Base-by-base conservation (phyloP, 78 protist genomes). In the Dictyostelium discoideum region DNA sequence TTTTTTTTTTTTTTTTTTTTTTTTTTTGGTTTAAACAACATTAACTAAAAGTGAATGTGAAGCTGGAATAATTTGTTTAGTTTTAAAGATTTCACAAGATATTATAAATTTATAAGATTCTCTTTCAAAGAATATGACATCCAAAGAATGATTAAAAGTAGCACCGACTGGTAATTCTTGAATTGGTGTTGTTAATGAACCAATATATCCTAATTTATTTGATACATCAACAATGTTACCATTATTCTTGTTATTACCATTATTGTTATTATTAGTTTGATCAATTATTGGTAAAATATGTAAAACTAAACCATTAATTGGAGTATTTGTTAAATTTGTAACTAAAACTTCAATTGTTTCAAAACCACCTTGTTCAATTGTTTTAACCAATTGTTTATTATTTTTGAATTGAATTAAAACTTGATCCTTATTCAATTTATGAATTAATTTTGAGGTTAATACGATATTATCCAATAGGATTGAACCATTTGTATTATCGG, bases 151-250 rank as follows among this genome's bases (percentile, higher is more conserved):
- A 24, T 90, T 74, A 39, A 46, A 82, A 1, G 95, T 48, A 11
- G 85, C 57, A 39, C 60, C 50, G 3, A 84, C 29, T 82, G 10
- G 63, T 13, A 90, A 69, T 87, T 90, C 95, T 72, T 42, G 48
- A n/a, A 90, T 90, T 46, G 95, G 95, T 14, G 85, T 72, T 5
- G 95, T 90, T 11, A 90, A 46, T 65, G 95, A 90, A n/a, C 95
- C 95, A 32, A 90, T 72, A 82, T 82, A 90, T 18, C 95, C 95
- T 22, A 90, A 50, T 40, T 87, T 87, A 2, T 87, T 48, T 1
- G 40, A 32, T 6, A 87, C 14, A 11, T 42, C 46, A 16, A 29
- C 69, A 5, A 60, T 1, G 1, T 10, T 10, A 46, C 57, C 57
- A 63, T 9, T 20, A 63, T 18, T 63, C 3, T 63, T 63, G 5